Evolutionary conservation across 208 protist species (phyloP), one percentile per base, ranked within the genome.

Genomic region (Trypanosoma platydactyli): DNA sequence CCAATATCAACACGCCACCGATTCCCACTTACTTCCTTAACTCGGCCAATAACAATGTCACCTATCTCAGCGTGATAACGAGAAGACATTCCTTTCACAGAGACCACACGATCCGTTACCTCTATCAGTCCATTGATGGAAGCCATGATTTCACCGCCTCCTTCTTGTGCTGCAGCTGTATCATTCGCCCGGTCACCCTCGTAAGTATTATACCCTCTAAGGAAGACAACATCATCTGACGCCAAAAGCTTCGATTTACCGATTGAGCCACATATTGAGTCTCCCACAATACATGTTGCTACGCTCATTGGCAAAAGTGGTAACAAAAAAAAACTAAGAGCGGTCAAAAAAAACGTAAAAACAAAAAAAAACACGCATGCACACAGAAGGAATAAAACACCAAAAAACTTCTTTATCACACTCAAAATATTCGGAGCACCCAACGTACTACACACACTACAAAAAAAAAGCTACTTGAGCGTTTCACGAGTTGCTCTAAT

Each of bases 1-100:
- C 97, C 93, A 35, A 98, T 81, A 75, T 99, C 98, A 0, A 99
- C 89, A 29, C 89, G 94, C 98, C 97, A 99, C 15, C 88, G 79
- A 45, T 98, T 98, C 11, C 89, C 84, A 46, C 72, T 52, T 0
- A 99, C 91, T 54, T 98, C 88, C 5, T 82, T 76, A 41, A 99
- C 82, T 13, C 98, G 76, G 1, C 97, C 96, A 13, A 99, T 94
- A 2, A 99, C 88, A 22, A 99, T 94, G 76, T 99, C 98, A 4
- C 98, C 98, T 27, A 99, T 90, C 60, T 99, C 98, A 6, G 97
- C 94, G 15, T 80, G 68, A 58, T 99, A 99, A 9, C 95, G 73
- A 0, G 89, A 71, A 11, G 73, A 67, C 12, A 81, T 62, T 0
- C 89, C 89, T 50, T 81, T 89, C 18, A 97, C 77, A 15, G 92